A percentile compares a stretch with the other conserved stretches of the same genome.
phyloP scores from a whole-genome alignment of 1,284 basidiomycete genomes.

The Apiotrichum siamense region DNA sequence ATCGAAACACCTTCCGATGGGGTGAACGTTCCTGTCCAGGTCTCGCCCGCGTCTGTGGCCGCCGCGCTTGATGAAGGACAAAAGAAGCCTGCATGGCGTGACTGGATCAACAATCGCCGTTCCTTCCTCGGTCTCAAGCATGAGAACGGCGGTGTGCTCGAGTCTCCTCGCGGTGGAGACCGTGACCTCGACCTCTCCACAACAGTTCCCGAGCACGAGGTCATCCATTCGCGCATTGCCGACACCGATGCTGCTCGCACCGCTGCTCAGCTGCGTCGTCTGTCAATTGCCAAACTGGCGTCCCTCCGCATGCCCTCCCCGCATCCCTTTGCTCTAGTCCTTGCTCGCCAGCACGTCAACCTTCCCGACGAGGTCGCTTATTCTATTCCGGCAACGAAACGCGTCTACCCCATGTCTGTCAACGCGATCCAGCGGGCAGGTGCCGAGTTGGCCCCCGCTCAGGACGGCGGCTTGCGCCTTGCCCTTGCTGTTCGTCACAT shows the following conservation, averaged over 20 bases:
- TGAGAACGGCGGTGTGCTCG: slow-evolving; percentile 8
- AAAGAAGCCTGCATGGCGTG: slow-evolving; percentile 13
- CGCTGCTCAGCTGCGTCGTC: slow-evolving; percentile 29
- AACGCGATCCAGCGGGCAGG: slow-evolving; percentile 17
- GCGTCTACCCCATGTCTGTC: slow-evolving; percentile 38
- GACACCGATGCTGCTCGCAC: slow-evolving; percentile 10
- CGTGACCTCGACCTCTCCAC: slow-evolving; percentile 7
- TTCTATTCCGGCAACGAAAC: slow-evolving; percentile 31
- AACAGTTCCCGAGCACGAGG: not conserved
- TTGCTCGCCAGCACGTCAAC: slow-evolving; percentile 29
- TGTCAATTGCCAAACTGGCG: slow-evolving; percentile 32
- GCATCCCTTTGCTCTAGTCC: slow-evolving; percentile 34
- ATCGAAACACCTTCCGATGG: slow-evolving; percentile 27
- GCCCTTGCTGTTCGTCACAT: slow-evolving; percentile 27
- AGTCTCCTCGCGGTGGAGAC: slow-evolving; percentile 10
- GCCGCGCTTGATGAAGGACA: slow-evolving; percentile 5
- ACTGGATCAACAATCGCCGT: slow-evolving; percentile 14
- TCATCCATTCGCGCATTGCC: not conserved
- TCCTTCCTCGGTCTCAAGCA: slow-evolving; percentile 14
- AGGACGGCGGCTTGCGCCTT: slow-evolving; percentile 27
- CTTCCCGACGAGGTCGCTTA: slow-evolving; percentile 40
- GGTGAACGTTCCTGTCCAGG: slow-evolving; percentile 15
- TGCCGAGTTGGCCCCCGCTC: slow-evolving; percentile 19
- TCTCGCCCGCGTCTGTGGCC: slow-evolving; percentile 12
- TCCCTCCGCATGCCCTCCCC: slow-evolving; percentile 38